Evolutionary conservation across 2,329 filamentous ascomycete species (phyloP).

Genomic region (Colletotrichum cereale): DNA sequence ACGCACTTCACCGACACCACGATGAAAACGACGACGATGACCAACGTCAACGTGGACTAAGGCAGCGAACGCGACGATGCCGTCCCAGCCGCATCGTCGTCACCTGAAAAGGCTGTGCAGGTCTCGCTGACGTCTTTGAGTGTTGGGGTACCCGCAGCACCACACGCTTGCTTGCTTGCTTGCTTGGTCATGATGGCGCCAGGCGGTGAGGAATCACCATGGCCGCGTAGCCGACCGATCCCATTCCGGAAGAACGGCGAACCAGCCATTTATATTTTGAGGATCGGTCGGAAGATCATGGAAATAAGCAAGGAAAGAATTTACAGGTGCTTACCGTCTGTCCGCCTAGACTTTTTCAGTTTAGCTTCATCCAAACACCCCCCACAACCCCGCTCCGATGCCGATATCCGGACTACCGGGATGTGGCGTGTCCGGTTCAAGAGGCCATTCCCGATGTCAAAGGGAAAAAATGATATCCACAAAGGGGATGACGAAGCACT

Average conservation of each 20-base stretch:
- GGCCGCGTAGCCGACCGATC: slow-evolving; percentile 6
- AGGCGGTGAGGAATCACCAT: background rate
- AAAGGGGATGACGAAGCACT: slow-evolving; percentile 26
- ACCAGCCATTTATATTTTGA: background rate
- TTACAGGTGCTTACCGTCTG: background rate
- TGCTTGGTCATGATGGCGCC: slow-evolving; percentile 23
- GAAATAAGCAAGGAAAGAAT: background rate
- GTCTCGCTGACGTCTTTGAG: slow-evolving; percentile 18
- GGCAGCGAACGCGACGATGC: slow-evolving; percentile 4
- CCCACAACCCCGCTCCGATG: slow-evolving; percentile 6
- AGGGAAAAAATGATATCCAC: background rate
- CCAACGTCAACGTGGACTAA: no score
- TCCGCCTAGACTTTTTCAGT: background rate
- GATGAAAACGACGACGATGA: background rate
- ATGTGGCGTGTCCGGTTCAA: slow-evolving; percentile 37
- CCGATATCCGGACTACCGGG: slow-evolving; percentile 37
- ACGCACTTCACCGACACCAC: background rate
- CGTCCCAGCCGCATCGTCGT: slow-evolving; percentile 30
- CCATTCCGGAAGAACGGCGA: slow-evolving; percentile 4
- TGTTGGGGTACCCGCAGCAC: background rate
- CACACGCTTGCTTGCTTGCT: background rate
- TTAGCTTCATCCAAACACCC: slow-evolving; percentile 27
- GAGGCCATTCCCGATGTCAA: slow-evolving; percentile 23
- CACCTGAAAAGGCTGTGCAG: slow-evolving; percentile 4
- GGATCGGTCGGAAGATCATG: background rate